A percentile compares a stretch with the other conserved stretches of the same genome.
Evolutionary conservation across 2,329 filamentous ascomycete genomes (phyloP).

Genomic region (Nemania abortiva): DNA sequence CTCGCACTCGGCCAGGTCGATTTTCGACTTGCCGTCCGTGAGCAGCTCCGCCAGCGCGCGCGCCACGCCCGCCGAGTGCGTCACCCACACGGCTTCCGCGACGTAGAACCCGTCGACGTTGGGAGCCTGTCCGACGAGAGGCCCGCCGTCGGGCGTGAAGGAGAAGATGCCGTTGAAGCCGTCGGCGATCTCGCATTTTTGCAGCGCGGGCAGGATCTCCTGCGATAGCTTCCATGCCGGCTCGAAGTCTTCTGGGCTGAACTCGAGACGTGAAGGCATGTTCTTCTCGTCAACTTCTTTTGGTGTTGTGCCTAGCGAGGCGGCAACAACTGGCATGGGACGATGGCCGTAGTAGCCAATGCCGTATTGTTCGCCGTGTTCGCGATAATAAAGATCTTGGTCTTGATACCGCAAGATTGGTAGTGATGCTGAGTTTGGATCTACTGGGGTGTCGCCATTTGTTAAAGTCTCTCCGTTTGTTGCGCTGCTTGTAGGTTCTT

Average conservation of each 20-base stretch:
- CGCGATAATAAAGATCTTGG: conserved; percentile 40
- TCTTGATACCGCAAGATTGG: conserved; percentile 40
- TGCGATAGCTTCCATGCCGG: conserved; percentile 39
- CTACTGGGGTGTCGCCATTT: conserved; percentile 14
- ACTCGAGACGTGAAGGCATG: conserved; percentile 38
- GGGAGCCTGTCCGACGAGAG: conserved; percentile 36
- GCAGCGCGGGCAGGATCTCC: conserved; percentile 36
- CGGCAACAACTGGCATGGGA: conserved; percentile 35
- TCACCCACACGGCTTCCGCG: conserved; percentile 41
- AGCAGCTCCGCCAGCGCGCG: conserved; percentile 38
- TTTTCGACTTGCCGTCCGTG: conserved; percentile 35
- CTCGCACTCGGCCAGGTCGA: conserved; percentile 40
- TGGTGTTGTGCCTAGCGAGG: conserved; percentile 29
- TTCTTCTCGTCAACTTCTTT: conserved; percentile 35
- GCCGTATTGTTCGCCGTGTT: conserved; percentile 37
- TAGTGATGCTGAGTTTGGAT: conserved; percentile 33
- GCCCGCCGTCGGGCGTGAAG: conserved; percentile 38
- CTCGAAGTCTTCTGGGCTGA: conserved; percentile 36
- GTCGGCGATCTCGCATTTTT: conserved; percentile 36
- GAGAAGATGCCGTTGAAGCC: conserved; percentile 41
- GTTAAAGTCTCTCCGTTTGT: conserved; percentile 22
- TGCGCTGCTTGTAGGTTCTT: background rate
- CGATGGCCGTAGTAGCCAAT: conserved; percentile 40
- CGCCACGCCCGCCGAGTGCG: conserved; percentile 38
- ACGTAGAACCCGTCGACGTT: conserved; percentile 41